These are phyloP conservation scores for Phytophthora lateralis DNA, from an alignment of 352 stramenopile species.

Conservation along the genomic window DNA sequence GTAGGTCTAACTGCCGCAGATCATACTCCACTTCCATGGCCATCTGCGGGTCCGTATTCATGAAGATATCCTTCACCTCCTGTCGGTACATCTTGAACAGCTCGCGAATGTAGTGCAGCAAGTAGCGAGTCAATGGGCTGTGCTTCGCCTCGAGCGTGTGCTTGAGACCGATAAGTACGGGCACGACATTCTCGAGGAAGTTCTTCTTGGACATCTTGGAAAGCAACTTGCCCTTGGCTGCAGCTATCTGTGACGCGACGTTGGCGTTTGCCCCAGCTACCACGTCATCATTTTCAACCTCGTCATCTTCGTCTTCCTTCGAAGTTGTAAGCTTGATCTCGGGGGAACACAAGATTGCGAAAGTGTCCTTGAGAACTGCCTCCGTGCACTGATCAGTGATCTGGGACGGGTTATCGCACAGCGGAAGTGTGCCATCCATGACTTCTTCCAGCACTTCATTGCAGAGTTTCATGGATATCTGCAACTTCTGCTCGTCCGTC, in stretches of 20 bases:
- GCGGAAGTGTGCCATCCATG: constrained; percentile 72
- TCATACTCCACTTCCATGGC: constrained; percentile 97
- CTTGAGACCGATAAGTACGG: constrained; percentile 96
- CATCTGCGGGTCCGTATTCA: constrained; percentile 93
- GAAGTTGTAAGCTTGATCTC: constrained; percentile 84
- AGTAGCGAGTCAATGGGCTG: constrained; percentile 93
- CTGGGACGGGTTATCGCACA: constrained; percentile 76
- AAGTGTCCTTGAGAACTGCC: constrained; percentile 86
- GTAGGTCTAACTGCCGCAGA: constrained; percentile 78
- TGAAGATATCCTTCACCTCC: constrained; percentile 93
- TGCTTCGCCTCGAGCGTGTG: constrained; percentile 93
- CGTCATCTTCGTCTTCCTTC: constrained; percentile 53
- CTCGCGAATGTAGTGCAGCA: constrained; percentile 95
- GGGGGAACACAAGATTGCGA: constrained; percentile 85
- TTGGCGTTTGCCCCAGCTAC: constrained; percentile 32
- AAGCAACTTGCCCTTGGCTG: constrained; percentile 93
- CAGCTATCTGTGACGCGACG: constrained; percentile 77
- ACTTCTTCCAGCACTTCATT: constrained; percentile 94
- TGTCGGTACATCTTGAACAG: constrained; percentile 94
- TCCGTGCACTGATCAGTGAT: constrained; percentile 89
- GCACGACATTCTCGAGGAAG: constrained; percentile 96
- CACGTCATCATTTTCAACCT: constrained; percentile 73
- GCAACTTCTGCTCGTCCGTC: constrained; percentile 96
- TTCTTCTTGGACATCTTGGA: constrained; percentile 98
- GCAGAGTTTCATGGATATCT: constrained; percentile 94